Base-by-base conservation (phyloP, 139 green algal species). In the Picochlorum costavermella region DNA sequence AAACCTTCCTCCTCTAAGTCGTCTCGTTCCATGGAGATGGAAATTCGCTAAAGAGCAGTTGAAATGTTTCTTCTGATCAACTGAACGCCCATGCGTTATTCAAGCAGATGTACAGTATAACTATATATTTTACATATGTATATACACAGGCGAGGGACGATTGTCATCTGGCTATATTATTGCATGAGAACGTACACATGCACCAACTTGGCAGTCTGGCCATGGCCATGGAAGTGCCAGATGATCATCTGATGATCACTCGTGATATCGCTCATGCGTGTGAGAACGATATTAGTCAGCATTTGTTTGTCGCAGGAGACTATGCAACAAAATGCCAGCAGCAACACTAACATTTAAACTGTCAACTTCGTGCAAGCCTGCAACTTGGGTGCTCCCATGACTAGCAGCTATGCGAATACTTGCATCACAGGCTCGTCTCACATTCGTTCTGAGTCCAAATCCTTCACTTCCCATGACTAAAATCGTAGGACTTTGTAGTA, bases 301-400 rank as follows among this genome's bases (percentile, higher is more conserved):
- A 6, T 40, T 40, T 40, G 33, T 12, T 40, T 40, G 33, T 13
- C 33, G 46, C 6, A 53, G 16, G 46, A 53, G 46, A 53, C 81
- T 65, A 68, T 96, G 90, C 65, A 96, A 70, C 64, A 96, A 78
- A 53, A 96, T 90, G 28, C 90, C 90, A 0, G 90, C 75, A 0
- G 90, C 90, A 12, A 96, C 90, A 61, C 84, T 92, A 14, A 96
- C 90, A 67, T 96, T 96, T 13, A 96, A 66, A n/a, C 79, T 90
- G 53, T 96, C 90, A 17, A 96, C 86, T 20, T 25, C 20, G 17
- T 33, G 17, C 13, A 56, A 57, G 14, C 23, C 57, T 25, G 30
- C 58, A 26, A 17, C 11, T 17, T 13, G 31, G 4, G 20, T 23
- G 5, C 10, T 26, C 13, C 17, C 23, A 30, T 36, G 46, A 68